Conservation (phyloP, 306 rosid genomes). For the Prunus mongolica region DNA sequence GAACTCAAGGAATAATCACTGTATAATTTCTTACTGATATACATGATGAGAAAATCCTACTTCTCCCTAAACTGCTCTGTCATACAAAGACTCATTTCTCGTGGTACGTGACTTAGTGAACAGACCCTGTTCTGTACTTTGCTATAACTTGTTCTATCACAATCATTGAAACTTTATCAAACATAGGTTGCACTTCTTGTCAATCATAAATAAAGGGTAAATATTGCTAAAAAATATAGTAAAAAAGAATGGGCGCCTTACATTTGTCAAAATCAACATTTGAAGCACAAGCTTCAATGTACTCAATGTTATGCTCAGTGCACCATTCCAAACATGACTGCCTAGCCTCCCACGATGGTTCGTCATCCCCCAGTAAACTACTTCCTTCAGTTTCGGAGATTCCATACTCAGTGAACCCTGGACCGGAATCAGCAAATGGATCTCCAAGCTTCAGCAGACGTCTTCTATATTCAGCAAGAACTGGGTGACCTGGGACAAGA, state of each 20-base stretch:
- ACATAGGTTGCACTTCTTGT: not conserved
- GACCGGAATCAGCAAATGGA: slow-evolving; percentile 31
- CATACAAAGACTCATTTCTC: not conserved
- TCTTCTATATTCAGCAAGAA: slow-evolving; percentile 73
- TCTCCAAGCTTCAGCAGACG: slow-evolving; percentile 49
- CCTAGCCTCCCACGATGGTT: slow-evolving; percentile 47
- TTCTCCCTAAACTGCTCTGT: not conserved
- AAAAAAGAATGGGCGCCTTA: slow-evolving; percentile 25
- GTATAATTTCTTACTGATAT: not conserved
- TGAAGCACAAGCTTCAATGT: slow-evolving; percentile 80
- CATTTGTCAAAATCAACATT: slow-evolving; percentile 79
- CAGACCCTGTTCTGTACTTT: not conserved
- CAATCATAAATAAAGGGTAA: not conserved
- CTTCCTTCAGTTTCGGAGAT: slow-evolving; percentile 81
- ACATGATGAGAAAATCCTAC: not conserved
- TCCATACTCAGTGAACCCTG: slow-evolving; percentile 54
- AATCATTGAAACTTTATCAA: not conserved
- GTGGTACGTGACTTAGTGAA: not conserved
- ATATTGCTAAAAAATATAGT: not conserved
- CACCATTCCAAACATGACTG: slow-evolving; percentile 77
- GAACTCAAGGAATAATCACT: not conserved
- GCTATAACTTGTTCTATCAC: not conserved
- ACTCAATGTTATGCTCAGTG: slow-evolving; percentile 69
- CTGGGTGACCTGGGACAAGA: slow-evolving; percentile 70
- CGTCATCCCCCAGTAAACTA: slow-evolving; percentile 62